Conservation (phyloP, 306 rosid species). For the Albizia julibrissin region DNA sequence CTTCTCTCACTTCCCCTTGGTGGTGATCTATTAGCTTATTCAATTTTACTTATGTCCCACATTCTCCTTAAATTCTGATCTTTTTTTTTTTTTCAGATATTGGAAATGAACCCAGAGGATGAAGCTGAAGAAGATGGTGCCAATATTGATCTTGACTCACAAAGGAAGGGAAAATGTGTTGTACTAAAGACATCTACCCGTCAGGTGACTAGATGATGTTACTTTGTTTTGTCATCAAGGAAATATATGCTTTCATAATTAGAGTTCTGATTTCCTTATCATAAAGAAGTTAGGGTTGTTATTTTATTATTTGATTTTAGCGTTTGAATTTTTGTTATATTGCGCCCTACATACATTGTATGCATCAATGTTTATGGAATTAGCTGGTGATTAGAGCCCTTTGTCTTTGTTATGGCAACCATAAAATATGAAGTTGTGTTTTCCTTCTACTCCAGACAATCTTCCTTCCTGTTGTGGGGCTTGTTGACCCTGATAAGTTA, state of each 20-base stretch:
- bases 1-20: neutral
- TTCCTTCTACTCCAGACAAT: constrained; percentile 67
- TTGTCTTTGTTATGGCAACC: neutral
- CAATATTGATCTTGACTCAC: constrained; percentile 93
- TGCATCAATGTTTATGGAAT: neutral
- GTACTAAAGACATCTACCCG: constrained; percentile 94
- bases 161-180: constrained; percentile 93
- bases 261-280: neutral
- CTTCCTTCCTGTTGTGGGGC: constrained; percentile 98
- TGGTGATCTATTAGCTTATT: neutral
- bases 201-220: constrained; percentile 51
- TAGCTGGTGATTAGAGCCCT: neutral
- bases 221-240: neutral
- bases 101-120: constrained; percentile 97
- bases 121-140: constrained; percentile 98
- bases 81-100: constrained; percentile 56
- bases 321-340: neutral
- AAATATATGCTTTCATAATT: neutral
- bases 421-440: neutral
- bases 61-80: neutral
- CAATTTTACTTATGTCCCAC: neutral
- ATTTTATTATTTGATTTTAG: neutral
- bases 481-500: constrained; percentile 88
- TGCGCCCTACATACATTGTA: neutral
- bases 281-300: neutral